A percentile compares a stretch with the other conserved stretches of the same genome.
These are phyloP conservation scores for Barbarea vulgaris DNA, from an alignment of 345 rosid genomes.

Conservation along the genomic window DNA sequence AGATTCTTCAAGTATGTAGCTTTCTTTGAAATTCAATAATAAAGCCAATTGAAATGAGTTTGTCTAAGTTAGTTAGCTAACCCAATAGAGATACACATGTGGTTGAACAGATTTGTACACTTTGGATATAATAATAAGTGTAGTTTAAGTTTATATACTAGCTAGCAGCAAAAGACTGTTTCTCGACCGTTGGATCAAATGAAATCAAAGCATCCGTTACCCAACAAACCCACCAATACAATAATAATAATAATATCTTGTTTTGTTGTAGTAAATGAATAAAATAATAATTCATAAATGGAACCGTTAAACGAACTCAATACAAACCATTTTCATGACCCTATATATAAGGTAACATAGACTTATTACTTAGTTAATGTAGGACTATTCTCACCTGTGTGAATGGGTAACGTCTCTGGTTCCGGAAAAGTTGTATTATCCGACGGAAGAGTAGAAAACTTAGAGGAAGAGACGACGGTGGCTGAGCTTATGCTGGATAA, in stretches of 20 bases:
- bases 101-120: slow-evolving; percentile 40
- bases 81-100: slow-evolving; percentile 16
- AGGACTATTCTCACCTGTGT: neutral
- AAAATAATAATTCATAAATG: slow-evolving; percentile 49
- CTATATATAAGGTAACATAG: neutral
- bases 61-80: slow-evolving; percentile 39
- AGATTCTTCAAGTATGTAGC: no score
- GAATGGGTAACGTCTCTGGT: slow-evolving; percentile 60
- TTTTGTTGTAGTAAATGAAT: slow-evolving; percentile 11
- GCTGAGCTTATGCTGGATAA: slow-evolving; percentile 85
- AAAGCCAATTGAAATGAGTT: slow-evolving; percentile 25
- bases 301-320: slow-evolving; percentile 74
- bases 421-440: slow-evolving; percentile 60
- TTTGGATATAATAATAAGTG: slow-evolving; percentile 29
- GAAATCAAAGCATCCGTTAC: slow-evolving; percentile 12
- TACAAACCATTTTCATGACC: slow-evolving; percentile 35
- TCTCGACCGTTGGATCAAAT: slow-evolving; percentile 42
- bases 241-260: no score
- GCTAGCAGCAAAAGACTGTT: slow-evolving; percentile 16
- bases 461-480: slow-evolving; percentile 54
- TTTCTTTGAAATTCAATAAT: no score
- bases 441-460: slow-evolving; percentile 59
- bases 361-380: neutral
- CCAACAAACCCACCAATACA: slow-evolving; percentile 42
- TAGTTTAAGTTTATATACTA: slow-evolving; percentile 10